These are phyloP conservation scores for Avicennia marina DNA, from an alignment of 257 asterid genomes.

Conservation along the genomic window DNA sequence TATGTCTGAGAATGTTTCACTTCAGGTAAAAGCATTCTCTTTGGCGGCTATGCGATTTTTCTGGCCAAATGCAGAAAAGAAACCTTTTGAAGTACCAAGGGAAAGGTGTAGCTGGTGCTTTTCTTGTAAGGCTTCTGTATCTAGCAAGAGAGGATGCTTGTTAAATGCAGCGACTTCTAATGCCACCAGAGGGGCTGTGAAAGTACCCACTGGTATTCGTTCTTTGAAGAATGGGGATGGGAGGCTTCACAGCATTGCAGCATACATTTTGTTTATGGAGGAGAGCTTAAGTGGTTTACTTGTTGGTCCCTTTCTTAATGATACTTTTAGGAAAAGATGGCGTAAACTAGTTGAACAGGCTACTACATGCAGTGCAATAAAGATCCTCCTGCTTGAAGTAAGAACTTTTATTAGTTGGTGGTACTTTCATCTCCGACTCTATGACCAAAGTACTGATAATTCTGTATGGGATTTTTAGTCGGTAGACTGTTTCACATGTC, in stretches of 20 bases:
- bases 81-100: slow-evolving; percentile 53
- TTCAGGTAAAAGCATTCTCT: slow-evolving; percentile 68
- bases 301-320: slow-evolving; percentile 53
- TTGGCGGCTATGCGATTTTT: slow-evolving; percentile 49
- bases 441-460: neutral
- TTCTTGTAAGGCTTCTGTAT: slow-evolving; percentile 54
- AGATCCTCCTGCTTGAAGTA: slow-evolving; percentile 60
- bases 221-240: slow-evolving; percentile 48
- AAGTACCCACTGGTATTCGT: slow-evolving; percentile 47
- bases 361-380: slow-evolving; percentile 33
- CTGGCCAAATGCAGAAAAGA: slow-evolving; percentile 72
- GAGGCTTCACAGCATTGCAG: slow-evolving; percentile 43
- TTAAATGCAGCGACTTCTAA: slow-evolving; percentile 66
- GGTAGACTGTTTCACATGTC: too few relatives aligned
- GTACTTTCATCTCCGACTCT: neutral
- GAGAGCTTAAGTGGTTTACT: slow-evolving; percentile 63
- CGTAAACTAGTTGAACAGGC: slow-evolving; percentile 55
- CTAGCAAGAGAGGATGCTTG: slow-evolving; percentile 64
- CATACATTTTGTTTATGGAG: slow-evolving; percentile 56
- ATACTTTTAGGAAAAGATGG: slow-evolving; percentile 53
- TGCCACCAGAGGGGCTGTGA: slow-evolving; percentile 56
- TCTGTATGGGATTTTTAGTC: slow-evolving; percentile 4
- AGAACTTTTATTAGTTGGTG: slow-evolving; percentile 15
- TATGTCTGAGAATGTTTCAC: slow-evolving; percentile 41
- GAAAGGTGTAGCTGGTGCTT: slow-evolving; percentile 82